Base-by-base conservation (phyloP, 2,329 filamentous ascomycete species). In the Diaporthe batatas region DNA sequence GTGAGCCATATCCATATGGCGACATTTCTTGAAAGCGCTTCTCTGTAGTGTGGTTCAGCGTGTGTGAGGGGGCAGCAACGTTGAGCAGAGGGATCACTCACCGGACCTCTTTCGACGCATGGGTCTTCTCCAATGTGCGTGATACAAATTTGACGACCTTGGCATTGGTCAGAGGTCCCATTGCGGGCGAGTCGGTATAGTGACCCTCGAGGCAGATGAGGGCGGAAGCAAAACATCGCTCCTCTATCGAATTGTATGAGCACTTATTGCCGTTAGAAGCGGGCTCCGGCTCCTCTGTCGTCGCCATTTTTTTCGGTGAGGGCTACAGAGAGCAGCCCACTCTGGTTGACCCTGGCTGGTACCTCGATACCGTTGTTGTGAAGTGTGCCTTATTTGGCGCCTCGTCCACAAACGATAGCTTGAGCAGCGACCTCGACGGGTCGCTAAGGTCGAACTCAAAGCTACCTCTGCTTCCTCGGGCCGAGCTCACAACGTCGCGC, bases 1-100 rank as follows among this genome's bases (percentile, higher is more conserved):
- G 89, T 88, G 73, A 92, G 82, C 83, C 90, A 91, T 76, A 91
- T 88, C 90, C 90, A 92, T 72, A 92, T 88, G 74, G 88, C 87
- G 36, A 92, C 87, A 76, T 92, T 92, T 73, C 86, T 86, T 6
- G 90, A 89, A 51, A 92, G 81, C 3, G 86, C 84, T 79, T 91
- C 90, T 76, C 89, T 91, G 73, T 18, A 16, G 8, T 7, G 6
- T 34, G 23, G 36, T 53, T 68, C 49, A 72, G 74, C 53, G 53
- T 32, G n/a, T 23, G 44, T 23, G 6, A 23, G 18, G 14, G 23
- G 25, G 16, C 47, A 51, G 29, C 14, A 6, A 55, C 32, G 39
- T 47, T n/a, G 54, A 8, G 2, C 51, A 18, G 8, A 23, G 10
- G 6, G 23, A 29, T 18, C 7, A 68, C 84, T 76, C 80, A 91